A percentile compares a stretch with the other conserved stretches of the same genome.
Evolutionary conservation across 2,329 filamentous ascomycete species (phyloP).

Genomic region (Alternaria angustiovoidea): DNA sequence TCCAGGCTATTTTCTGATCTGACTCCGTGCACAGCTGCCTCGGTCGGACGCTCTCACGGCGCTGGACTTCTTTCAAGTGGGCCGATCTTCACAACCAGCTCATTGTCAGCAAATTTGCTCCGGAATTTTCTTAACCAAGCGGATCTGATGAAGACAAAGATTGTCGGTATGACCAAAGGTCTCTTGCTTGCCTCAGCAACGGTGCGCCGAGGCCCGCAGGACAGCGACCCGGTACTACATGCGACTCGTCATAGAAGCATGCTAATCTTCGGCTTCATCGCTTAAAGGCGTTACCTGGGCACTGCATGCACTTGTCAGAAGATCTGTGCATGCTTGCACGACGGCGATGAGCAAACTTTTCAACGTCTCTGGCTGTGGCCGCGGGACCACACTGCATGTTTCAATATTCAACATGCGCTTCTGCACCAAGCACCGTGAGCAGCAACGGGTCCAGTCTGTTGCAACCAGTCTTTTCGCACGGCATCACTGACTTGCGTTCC

Average conservation of each 20-base stretch:
- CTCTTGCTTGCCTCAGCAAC: conserved; percentile 27
- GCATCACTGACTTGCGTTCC: conserved; percentile 23
- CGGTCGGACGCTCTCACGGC: conserved; percentile 20
- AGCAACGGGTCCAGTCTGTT: conserved; percentile 11
- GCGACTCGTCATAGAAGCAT: conserved; percentile 27
- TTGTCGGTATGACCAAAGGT: conserved; percentile 32
- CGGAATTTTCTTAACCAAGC: conserved; percentile 33
- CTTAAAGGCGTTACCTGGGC: conserved; percentile 34
- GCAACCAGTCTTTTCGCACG: conserved; percentile 22
- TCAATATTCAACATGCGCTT: conserved; percentile 33
- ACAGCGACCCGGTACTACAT: conserved; percentile 24
- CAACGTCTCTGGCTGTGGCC: conserved; percentile 31
- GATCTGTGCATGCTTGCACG: conserved; percentile 35
- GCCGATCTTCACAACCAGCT: conserved; percentile 15
- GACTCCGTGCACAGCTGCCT: conserved; percentile 35
- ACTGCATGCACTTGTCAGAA: conserved; percentile 37
- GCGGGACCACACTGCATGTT: conserved; percentile 35
- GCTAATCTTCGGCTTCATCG: conserved; percentile 29
- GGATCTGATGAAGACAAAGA: conserved; percentile 17
- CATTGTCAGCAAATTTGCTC: conserved; percentile 37
- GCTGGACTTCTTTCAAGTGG: conserved; percentile 34
- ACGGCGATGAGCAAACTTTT: conserved; percentile 43
- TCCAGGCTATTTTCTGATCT: conserved; percentile 36
- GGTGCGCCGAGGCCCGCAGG: conserved; percentile 20
- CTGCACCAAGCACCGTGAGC: conserved; percentile 18